Base-by-base conservation (phyloP, 495 filamentous ascomycete genomes). In the Penicillium bovifimosum region DNA sequence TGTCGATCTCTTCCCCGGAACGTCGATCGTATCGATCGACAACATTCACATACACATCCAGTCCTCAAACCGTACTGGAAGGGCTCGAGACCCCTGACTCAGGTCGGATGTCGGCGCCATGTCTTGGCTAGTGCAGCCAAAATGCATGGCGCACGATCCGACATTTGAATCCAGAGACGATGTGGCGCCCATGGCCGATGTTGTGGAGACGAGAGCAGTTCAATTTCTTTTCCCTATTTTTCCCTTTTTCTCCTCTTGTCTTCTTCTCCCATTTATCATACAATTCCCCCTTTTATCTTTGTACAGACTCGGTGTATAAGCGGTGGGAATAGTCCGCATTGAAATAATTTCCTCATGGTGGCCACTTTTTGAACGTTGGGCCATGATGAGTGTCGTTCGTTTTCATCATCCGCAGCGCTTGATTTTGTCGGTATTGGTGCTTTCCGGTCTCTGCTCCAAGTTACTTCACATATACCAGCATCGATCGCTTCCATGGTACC, bases 401-500 rank as follows among this genome's bases (percentile, higher is more conserved):
- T 55, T 50, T 24, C 35, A 44, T 18, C 48, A 50, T 32, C 49
- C 50, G 11, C 44, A 54, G 32, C 55, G 55, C 31, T 53, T 58
- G 29, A 46, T 56, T 26, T 52, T 62, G 36, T 55, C 59, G 3
- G 17, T 62, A 14, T 31, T 62, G 17, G 59, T 62, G 24, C 42
- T 62, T 2, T 48, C 55, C 32, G 46, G 47, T 31, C 40, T 62
- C 28, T 48, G 47, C 41, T 59, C 59, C 45, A 62, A 62, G 28
- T 41, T 54, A 9, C 38, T 62, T 10, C 55, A 55, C 32, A 40
- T 62, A 41, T 52, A 52, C 35, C 59, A 55, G 31, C 59, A 62
- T 47, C 55, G 50, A 31, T 47, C 41, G 5, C 38, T 56, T 33
- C 43, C 41, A 2, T 24, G 32, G 9, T 40, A 27, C 33, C 47